phyloP scores from a whole-genome alignment of 768 basidiomycete species.

The Trichaptum fuscoviolaceum region DNA sequence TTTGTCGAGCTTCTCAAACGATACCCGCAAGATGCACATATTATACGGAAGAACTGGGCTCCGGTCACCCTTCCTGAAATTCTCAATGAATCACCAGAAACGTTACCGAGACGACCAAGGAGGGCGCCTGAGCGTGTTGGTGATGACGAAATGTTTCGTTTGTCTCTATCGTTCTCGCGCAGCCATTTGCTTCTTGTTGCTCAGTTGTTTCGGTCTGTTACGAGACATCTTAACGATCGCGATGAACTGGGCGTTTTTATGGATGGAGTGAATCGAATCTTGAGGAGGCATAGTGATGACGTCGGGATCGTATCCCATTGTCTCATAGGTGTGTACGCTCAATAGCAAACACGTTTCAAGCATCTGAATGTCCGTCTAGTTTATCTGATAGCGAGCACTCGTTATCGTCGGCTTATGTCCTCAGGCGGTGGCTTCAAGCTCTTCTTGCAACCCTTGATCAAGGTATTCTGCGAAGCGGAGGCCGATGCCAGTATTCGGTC shows the following conservation, averaged over 20 bases:
- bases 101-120: constrained; percentile 32
- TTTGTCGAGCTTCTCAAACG: constrained; percentile 59
- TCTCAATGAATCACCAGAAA: constrained; percentile 30
- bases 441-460: constrained; percentile 69
- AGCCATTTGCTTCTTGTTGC: constrained; percentile 65
- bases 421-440: constrained; percentile 67
- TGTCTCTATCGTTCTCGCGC: constrained; percentile 60
- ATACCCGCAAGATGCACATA: constrained; percentile 62
- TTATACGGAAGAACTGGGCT: constrained; percentile 60
- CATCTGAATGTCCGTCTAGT: constrained; percentile 31
- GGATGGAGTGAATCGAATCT: constrained; percentile 66
- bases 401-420: constrained; percentile 71
- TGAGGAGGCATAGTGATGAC: constrained; percentile 65
- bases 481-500: constrained; percentile 49
- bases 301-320: constrained; percentile 73
- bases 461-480: constrained; percentile 62
- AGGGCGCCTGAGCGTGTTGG: not conserved
- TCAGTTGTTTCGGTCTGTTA: constrained; percentile 68
- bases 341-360: constrained; percentile 7
- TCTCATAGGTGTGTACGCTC: constrained; percentile 53
- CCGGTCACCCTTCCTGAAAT: constrained; percentile 49
- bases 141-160: constrained; percentile 27
- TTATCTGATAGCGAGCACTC: constrained; percentile 69
- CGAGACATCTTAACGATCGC: constrained; percentile 63
- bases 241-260: constrained; percentile 60